phyloP scores from a whole-genome alignment of 2,329 filamentous ascomycete genomes.

The Sarocladium oryzae region DNA sequence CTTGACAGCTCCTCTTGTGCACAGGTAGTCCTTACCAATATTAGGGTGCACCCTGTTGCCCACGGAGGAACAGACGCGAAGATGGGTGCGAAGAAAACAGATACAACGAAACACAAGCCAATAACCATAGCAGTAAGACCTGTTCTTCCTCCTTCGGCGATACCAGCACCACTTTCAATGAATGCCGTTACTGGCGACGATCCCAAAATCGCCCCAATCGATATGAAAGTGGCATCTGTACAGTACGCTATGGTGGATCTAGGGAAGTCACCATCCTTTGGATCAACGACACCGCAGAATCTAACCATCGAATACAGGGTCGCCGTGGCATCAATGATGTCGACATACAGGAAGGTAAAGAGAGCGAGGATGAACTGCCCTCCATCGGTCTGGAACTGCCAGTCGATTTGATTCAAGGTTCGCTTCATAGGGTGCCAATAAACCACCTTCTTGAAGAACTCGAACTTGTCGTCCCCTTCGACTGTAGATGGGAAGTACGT shows the following conservation, averaged over 20 bases:
- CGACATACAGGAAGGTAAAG: constrained; percentile 73
- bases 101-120: constrained; percentile 63
- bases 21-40: constrained; percentile 42
- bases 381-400: constrained; percentile 50
- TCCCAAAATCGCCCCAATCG: constrained; percentile 63
- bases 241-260: constrained; percentile 76
- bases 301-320: constrained; percentile 78
- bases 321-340: constrained; percentile 72
- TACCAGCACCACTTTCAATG: constrained; percentile 69
- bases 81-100: constrained; percentile 70
- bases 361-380: constrained; percentile 64
- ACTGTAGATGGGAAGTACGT: constrained; percentile 65
- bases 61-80: constrained; percentile 72
- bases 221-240: constrained; percentile 64
- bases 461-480: constrained; percentile 58
- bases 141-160: constrained; percentile 67
- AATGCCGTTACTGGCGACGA: constrained; percentile 68
- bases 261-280: constrained; percentile 72
- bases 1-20: not conserved
- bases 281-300: constrained; percentile 60
- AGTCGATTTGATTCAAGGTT: constrained; percentile 58
- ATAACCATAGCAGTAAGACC: constrained; percentile 65
- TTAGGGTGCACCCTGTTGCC: constrained; percentile 68
- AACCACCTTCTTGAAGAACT: constrained; percentile 68
- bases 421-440: constrained; percentile 64